Evolutionary conservation across 805 yeast genomes (phyloP).

Genomic region (Diddensiella caesifluorescens): DNA sequence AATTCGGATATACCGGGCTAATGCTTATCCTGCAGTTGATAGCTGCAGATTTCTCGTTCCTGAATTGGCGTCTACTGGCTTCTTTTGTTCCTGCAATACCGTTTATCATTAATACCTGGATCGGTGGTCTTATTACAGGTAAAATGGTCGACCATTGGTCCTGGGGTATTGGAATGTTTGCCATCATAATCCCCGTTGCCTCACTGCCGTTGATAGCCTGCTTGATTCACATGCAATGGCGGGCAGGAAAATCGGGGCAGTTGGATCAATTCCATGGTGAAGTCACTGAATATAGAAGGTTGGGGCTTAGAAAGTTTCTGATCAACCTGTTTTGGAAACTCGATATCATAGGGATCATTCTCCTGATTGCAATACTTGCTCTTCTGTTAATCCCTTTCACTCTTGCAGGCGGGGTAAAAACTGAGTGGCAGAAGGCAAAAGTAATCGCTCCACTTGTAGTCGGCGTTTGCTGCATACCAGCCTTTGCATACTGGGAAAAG

Average conservation of each 20-base stretch:
- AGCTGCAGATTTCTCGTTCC: conserved; percentile 59
- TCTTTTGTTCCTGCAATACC: conserved; percentile 68
- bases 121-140: conserved; percentile 50
- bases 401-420: conserved; percentile 57
- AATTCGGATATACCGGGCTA: conserved; percentile 59
- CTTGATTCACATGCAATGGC: conserved; percentile 49
- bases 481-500: conserved; percentile 56
- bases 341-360: conserved; percentile 58
- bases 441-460: conserved; percentile 66
- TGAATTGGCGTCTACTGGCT: conserved; percentile 65
- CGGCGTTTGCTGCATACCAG: conserved; percentile 57
- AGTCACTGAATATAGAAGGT: conserved; percentile 29
- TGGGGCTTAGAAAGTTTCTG: conserved; percentile 1
- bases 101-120: conserved; percentile 73
- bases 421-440: conserved; percentile 54
- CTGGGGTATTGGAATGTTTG: conserved; percentile 81
- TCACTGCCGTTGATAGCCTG: conserved; percentile 55
- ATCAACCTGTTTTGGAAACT: conserved; percentile 7
- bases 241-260: conserved; percentile 50
- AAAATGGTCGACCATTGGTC: conserved; percentile 42
- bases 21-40: conserved; percentile 52
- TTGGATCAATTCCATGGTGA: conserved; percentile 40
- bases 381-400: conserved; percentile 69
- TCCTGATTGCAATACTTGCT: conserved; percentile 53
- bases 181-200: conserved; percentile 63